phyloP scores from a whole-genome alignment of 1,139 yeast genomes.

The Nakaseomyces nivariensis region DNA sequence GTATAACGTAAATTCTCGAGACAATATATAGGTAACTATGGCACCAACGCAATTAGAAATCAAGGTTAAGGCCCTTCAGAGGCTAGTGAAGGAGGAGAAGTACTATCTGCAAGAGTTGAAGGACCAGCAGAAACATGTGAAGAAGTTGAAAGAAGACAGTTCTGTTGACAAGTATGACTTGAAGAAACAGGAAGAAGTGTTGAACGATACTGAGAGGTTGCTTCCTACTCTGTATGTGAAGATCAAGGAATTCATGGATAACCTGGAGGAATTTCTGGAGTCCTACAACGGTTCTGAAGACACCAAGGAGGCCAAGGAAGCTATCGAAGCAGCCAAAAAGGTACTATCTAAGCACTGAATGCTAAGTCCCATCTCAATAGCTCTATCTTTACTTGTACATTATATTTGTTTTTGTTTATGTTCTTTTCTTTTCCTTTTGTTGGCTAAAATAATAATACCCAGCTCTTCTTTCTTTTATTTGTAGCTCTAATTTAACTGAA shows the following conservation, averaged over 20 bases:
- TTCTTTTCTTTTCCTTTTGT: background rate
- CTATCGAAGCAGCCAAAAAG: constrained; percentile 19
- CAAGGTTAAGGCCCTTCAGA: constrained; percentile 61
- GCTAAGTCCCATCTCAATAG: too few species aligned
- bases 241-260: constrained; percentile 40
- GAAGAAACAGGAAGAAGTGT: constrained; percentile 54
- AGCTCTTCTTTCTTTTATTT: too few species aligned
- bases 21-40: constrained; percentile 33
- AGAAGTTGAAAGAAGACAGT: constrained; percentile 30
- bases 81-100: constrained; percentile 63
- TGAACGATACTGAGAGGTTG: constrained; percentile 60
- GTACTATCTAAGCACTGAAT: constrained; percentile 10
- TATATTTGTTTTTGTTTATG: background rate
- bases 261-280: constrained; percentile 35
- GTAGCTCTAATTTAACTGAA: too few species aligned
- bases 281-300: constrained; percentile 36
- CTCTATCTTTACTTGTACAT: background rate
- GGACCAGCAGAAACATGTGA: constrained; percentile 50
- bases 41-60: constrained; percentile 71
- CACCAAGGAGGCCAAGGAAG: constrained; percentile 20
- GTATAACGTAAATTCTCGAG: background rate
- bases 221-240: constrained; percentile 52
- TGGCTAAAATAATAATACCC: too few species aligned
- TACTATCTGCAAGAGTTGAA: constrained; percentile 54
- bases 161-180: constrained; percentile 60